Base-by-base conservation (phyloP, 1,284 basidiomycete genomes). In the Trametes sp. region DNA sequence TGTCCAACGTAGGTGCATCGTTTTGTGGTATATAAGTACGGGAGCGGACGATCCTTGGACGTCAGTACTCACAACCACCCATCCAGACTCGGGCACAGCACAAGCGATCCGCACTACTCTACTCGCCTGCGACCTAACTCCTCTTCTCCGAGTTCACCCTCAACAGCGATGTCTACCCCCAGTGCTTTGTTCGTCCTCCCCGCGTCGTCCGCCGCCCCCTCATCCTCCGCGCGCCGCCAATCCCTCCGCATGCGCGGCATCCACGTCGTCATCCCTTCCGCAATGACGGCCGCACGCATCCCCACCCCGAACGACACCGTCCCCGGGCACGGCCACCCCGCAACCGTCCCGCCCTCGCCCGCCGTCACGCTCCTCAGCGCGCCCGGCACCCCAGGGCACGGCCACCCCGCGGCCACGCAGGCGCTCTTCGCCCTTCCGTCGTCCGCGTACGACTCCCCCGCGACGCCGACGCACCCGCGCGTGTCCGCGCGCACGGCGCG, bases 281-380 rank as follows among this genome's bases (percentile, higher is more conserved):
- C 33, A 3, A 8, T 21, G n/a, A 14, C 33, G 19, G 19, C 23
- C 49, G 33, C 50, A 4, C 33, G 10, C 50, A 7, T 26, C 33
- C 11, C 21, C 21, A 24, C 23, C 9, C 50, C 50, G 28, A 24
- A 31, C 29, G 7, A 19, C 33, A 49, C 48, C 4, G 48, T 16
- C 48, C 54, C 54, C 29, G 44, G 41, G 13, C 54, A 55, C 42
- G 54, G 54, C 2, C 54, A 55, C 41, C 16, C 53, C 19, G 42
- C n/a, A n/a, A n/a, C 42, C 28, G 52, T 44, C 14, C 45, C 16
- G 44, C 16, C 38, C n/a, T 44, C 54, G 11, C 54, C 54, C n/a
- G 44, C 41, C 7, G 41, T n/a, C n/a, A n/a, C n/a, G n/a, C n/a
- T n/a, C n/a, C n/a, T n/a, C n/a, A n/a, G n/a, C n/a, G n/a, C n/a